Evolutionary conservation across 768 basidiomycete genomes (phyloP), one percentile per base, ranked within the genome.

Genomic region (Lentinula raphanica): DNA sequence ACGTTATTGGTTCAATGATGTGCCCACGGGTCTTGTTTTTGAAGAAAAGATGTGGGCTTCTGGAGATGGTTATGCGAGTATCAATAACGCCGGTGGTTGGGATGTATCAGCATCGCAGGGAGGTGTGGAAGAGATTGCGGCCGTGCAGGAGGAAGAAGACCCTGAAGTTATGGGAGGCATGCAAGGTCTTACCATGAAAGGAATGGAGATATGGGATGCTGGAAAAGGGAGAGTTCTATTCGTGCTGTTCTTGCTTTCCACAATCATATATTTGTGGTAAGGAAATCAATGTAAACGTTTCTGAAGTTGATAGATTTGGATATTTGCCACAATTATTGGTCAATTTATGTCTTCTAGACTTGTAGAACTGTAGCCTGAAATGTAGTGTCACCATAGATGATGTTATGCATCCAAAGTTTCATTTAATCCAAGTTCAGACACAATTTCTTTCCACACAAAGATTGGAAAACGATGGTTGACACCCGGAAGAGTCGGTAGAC

Each of bases 381-480:
- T n/a, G n/a, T n/a, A n/a, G n/a, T n/a, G n/a, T n/a, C n/a, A n/a
- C n/a, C n/a, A n/a, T n/a, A n/a, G n/a, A n/a, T n/a, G n/a, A n/a
- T n/a, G n/a, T 74, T 62, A 81, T 44, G 72, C 76, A 64, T 81
- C 79, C 17, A 74, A 48, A 36, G 59, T 12, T 39, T 63, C 58
- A 27, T 60, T 63, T 55, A 64, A 64, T 35, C 46, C 42, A 57
- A 58, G 56, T 25, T 21, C 59, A 35, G 36, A 35, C 2, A 25
- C 40, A 28, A 42, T 15, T 27, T 65, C 68, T 1, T 54, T 83
- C 91, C 92, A 97, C 50, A 76, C 71, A 61, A 77, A 83, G 32
- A 95, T 87, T 13, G 77, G 76, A 61, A 88, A 98, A 29, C 92
- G 79, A 68, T 99, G 96, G 63, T 99, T 99, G 29, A 98, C 84